Conservation (phyloP, 2,329 filamentous ascomycete species). For the Fusarium continuum region DNA sequence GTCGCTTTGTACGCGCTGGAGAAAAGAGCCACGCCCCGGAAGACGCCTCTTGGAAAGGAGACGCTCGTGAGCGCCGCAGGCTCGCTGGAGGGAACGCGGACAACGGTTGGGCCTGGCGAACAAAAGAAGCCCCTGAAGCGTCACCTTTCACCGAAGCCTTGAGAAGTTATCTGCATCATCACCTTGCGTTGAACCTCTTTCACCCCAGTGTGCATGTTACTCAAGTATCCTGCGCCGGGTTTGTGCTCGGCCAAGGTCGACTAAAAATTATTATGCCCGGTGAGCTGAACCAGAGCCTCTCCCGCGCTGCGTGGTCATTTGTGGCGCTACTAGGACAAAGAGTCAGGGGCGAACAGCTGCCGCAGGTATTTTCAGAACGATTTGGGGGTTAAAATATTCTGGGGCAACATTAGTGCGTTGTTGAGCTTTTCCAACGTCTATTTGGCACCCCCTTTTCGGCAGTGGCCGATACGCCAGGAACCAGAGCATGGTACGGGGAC, state of each 20-base stretch:
- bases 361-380: slow-evolving; percentile 38
- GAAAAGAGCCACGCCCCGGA: slow-evolving; percentile 20
- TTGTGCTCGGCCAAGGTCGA: slow-evolving; percentile 62
- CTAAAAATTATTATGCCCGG: slow-evolving; percentile 56
- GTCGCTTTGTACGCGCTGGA: slow-evolving; percentile 57
- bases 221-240: slow-evolving; percentile 65
- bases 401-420: background rate
- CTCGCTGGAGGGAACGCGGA: slow-evolving; percentile 59
- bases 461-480: background rate
- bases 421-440: background rate
- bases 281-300: slow-evolving; percentile 45
- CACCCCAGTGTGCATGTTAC: slow-evolving; percentile 63
- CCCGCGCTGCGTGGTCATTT: slow-evolving; percentile 51
- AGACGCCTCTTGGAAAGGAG: slow-evolving; percentile 43
- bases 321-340: slow-evolving; percentile 50
- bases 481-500: background rate
- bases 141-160: slow-evolving; percentile 61
- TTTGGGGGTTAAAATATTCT: slow-evolving; percentile 18
- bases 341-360: slow-evolving; percentile 43
- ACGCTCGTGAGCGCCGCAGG: slow-evolving; percentile 53
- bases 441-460: background rate
- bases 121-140: slow-evolving; percentile 24
- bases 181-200: slow-evolving; percentile 64
- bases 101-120: slow-evolving; percentile 63
- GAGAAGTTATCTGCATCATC: slow-evolving; percentile 59